Evolutionary conservation across 768 basidiomycete genomes (phyloP).

Genomic region (Rhodotorula taiwanensis): DNA sequence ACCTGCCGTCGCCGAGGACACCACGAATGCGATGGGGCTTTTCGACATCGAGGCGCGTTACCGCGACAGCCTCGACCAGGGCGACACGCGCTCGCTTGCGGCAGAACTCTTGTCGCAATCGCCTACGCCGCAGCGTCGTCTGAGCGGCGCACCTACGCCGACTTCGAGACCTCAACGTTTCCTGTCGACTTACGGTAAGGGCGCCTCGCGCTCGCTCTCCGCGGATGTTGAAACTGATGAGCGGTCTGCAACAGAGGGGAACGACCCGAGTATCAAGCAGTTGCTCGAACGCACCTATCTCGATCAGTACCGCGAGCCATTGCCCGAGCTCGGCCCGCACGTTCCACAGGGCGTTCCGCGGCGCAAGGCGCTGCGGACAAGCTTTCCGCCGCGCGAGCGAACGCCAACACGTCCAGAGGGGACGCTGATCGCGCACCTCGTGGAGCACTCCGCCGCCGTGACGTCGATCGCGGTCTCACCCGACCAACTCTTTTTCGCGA

Average conservation of each 20-base stretch:
- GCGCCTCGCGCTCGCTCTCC: neutral
- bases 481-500: constrained; percentile 76
- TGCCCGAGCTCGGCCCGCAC: constrained; percentile 84
- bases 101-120: constrained; percentile 42
- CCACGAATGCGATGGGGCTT: constrained; percentile 71
- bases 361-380: constrained; percentile 63
- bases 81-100: constrained; percentile 47
- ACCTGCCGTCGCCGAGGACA: constrained; percentile 79
- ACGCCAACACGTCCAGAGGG: constrained; percentile 59
- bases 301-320: constrained; percentile 71
- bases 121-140: constrained; percentile 48
- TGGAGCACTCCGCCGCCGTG: constrained; percentile 71
- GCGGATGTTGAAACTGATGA: neutral
- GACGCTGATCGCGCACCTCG: constrained; percentile 72
- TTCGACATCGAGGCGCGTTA: constrained; percentile 69
- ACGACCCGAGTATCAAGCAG: constrained; percentile 81
- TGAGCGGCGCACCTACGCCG: constrained; percentile 4
- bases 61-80: constrained; percentile 30
- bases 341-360: constrained; percentile 74
- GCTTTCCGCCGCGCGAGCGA: constrained; percentile 62
- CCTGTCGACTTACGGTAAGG: constrained; percentile 45
- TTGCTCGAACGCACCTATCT: constrained; percentile 83
- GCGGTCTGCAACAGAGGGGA: constrained; percentile 57
- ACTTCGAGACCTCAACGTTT: constrained; percentile 36
- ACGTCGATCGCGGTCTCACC: constrained; percentile 80